phyloP scores from a whole-genome alignment of 2,329 filamentous ascomycete genomes.

The Ascochyta rabiei region DNA sequence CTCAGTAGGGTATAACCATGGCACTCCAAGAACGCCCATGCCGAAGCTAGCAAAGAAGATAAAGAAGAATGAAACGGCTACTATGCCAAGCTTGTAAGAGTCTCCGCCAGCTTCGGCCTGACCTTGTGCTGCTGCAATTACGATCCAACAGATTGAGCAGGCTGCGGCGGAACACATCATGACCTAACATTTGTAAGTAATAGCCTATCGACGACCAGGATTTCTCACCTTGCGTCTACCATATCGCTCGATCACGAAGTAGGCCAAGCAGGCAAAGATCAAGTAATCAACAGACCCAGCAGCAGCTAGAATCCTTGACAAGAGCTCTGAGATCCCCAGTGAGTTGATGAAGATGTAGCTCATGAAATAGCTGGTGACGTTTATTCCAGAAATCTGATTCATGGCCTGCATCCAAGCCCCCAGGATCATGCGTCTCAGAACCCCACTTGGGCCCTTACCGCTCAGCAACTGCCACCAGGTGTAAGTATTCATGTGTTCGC shows the following conservation, averaged over 20 bases:
- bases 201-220: background rate
- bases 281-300: conserved; percentile 57
- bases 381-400: conserved; percentile 50
- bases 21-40: conserved; percentile 44
- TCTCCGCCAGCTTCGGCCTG: conserved; percentile 51
- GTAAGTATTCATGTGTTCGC: conserved; percentile 53
- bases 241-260: conserved; percentile 56
- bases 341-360: conserved; percentile 51
- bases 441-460: conserved; percentile 49
- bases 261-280: conserved; percentile 51
- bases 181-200: conserved; percentile 30
- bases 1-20: conserved; percentile 45
- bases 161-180: conserved; percentile 58
- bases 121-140: conserved; percentile 55
- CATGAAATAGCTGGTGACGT: conserved; percentile 50
- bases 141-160: conserved; percentile 57
- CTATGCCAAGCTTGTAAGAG: conserved; percentile 54
- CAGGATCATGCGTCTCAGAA: conserved; percentile 52
- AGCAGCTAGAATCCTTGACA: conserved; percentile 47
- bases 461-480: conserved; percentile 54
- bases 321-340: conserved; percentile 44
- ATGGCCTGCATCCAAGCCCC: conserved; percentile 55
- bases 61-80: conserved; percentile 55
- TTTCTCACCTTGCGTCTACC: conserved; percentile 49
- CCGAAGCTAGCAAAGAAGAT: conserved; percentile 45